Evolutionary conservation across 768 basidiomycete genomes (phyloP), one percentile per base, ranked within the genome.

Genomic region (Crucibulum laeve): DNA sequence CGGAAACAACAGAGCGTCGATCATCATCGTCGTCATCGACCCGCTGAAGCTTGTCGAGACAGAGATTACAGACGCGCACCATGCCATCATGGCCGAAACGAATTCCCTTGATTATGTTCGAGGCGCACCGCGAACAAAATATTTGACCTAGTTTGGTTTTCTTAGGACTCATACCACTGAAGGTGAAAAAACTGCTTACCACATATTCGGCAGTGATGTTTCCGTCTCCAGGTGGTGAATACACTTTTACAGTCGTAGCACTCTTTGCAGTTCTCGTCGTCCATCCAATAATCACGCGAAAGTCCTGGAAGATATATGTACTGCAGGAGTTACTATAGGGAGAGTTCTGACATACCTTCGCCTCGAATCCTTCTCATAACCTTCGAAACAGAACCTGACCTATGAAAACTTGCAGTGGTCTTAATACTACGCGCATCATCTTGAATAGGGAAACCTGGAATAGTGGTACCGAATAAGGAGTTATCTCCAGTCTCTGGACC

Each of bases 211-310:
- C 96, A 99, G 59, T 99, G 96, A 55, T 99, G 96, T 62, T 94
- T 96, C 50, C 96, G 71, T 41, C 94, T 69, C 91, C 91, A 97
- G 2, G 93, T 79, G 0, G 91, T 91, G 65, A 99, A 99, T 38
- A 88, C 74, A 51, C 88, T 90, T 62, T 91, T 91, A 69, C 93
- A 96, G 62, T 94, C 93, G 59, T 91, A 95, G 57, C 93, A 95
- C 55, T 96, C 92, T 58, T 87, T 96, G 55, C 90, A 91, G 43
- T 88, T 87, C 56, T 91, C 91, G 57, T 97, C 94, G 48, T 92
- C 90, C 93, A 98, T 97, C 96, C 96, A 99, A 58, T 97, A 97
- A 56, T 96, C 91, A 50, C 84, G 81, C 18, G 90, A 91, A 15
- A 95, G 58, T n/a, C 89, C 90, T 91, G 40, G 25, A 38, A 39